phyloP scores from a whole-genome alignment of 345 rosid species.

The Hypericum perforatum region DNA sequence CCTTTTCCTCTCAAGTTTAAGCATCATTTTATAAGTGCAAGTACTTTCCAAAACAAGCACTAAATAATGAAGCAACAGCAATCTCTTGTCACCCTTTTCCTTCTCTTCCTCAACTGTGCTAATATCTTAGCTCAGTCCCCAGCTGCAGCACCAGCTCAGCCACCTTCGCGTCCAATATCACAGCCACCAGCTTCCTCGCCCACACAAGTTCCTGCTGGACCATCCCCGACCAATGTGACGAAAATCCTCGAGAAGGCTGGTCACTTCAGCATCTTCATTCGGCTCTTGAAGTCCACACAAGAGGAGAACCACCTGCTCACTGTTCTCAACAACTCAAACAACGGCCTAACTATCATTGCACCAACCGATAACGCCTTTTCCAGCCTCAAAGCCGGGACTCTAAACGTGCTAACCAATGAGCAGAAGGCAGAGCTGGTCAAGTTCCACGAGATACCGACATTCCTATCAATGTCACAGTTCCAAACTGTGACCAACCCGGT shows the following conservation, averaged over 20 bases:
- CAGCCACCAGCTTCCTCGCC: neutral
- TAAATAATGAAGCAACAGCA: neutral
- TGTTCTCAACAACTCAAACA: neutral
- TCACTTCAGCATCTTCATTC: conserved; percentile 28
- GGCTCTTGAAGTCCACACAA: neutral
- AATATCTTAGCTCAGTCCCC: conserved; percentile 11
- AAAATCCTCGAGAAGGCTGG: conserved; percentile 54
- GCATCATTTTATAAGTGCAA: too few relatives aligned
- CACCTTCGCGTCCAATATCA: conserved; percentile 20
- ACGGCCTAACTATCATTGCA: conserved; percentile 2
- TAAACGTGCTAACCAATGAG: neutral
- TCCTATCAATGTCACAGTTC: neutral
- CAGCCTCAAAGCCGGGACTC: neutral
- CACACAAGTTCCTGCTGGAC: neutral
- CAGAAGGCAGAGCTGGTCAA: neutral
- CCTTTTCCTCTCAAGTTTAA: too few relatives aligned
- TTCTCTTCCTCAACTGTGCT: neutral
- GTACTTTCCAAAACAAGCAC: too few relatives aligned
- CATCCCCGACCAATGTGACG: conserved; percentile 34
- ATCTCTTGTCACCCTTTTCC: neutral
- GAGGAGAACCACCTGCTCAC: neutral
- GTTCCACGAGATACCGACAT: neutral
- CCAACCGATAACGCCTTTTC: neutral
- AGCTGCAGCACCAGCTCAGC: conserved; percentile 14
- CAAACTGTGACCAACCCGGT: neutral